Conservation (phyloP, 164 flowering plant genomes). For the Aristolochia contorta region DNA sequence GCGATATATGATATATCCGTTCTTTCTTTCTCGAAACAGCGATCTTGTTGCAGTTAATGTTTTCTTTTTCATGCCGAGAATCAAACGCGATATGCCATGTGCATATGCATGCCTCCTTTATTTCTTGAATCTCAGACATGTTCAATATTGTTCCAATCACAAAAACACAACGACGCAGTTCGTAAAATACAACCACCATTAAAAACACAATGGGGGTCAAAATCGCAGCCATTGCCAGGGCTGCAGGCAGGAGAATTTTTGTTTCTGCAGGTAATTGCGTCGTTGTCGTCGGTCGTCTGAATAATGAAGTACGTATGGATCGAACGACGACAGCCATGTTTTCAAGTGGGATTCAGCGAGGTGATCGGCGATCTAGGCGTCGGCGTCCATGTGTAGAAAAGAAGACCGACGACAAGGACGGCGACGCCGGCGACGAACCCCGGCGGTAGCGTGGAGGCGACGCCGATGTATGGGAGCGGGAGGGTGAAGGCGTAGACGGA, state of each 20-base stretch:
- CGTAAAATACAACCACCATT: too few relatives aligned
- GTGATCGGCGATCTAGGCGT: not conserved
- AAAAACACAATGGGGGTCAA: too few relatives aligned
- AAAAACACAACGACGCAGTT: too few relatives aligned
- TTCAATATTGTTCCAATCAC: too few relatives aligned
- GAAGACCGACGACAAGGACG: constrained; percentile 62
- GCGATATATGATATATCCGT: too few relatives aligned
- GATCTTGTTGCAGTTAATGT: not conserved
- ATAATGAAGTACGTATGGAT: not conserved
- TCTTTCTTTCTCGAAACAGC: too few relatives aligned
- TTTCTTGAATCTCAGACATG: not conserved
- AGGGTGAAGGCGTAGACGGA: constrained; percentile 75
- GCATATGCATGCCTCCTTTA: too few relatives aligned
- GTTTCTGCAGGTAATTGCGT: too few relatives aligned
- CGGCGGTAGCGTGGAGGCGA: constrained; percentile 62
- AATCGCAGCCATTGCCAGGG: too few relatives aligned
- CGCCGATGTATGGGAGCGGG: constrained; percentile 83
- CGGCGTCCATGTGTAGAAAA: constrained; percentile 64
- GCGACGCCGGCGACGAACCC: constrained; percentile 66
- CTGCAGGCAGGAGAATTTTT: too few relatives aligned
- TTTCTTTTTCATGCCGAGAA: not conserved
- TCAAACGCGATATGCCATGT: too few relatives aligned
- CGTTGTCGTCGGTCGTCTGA: too few relatives aligned
- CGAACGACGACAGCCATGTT: not conserved
- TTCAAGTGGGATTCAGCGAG: not conserved